phyloP scores from a whole-genome alignment of 148 eudicot species.

The Polygonum aviculare region DNA sequence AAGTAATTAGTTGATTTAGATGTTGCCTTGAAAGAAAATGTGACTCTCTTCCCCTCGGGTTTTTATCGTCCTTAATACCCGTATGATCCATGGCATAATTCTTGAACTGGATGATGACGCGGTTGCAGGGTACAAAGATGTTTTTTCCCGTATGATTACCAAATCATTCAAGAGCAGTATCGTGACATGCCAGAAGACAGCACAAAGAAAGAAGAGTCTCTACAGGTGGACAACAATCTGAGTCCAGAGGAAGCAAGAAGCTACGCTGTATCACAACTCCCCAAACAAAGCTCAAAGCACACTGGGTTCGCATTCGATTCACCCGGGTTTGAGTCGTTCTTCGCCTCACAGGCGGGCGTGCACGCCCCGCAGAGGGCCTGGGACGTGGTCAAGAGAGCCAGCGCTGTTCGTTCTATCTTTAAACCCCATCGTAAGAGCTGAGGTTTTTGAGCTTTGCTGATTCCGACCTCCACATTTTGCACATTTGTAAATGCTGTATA shows the following conservation, averaged over 20 bases:
- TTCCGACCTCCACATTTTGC: neutral
- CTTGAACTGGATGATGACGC: neutral
- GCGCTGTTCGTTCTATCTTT: constrained; percentile 34
- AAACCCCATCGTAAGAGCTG: constrained; percentile 25
- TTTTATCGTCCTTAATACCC: no score
- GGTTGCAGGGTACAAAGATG: constrained; percentile 76
- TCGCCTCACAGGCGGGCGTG: constrained; percentile 83
- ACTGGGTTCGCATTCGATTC: constrained; percentile 97
- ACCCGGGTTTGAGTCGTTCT: constrained; percentile 93
- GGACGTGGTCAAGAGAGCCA: constrained; percentile 91
- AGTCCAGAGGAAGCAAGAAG: constrained; percentile 62
- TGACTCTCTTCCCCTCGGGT: no score
- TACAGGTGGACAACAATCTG: constrained; percentile 46
- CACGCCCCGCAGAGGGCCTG: constrained; percentile 74
- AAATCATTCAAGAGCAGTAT: constrained; percentile 81
- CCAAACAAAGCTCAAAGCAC: constrained; percentile 67
- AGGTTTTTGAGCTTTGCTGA: neutral
- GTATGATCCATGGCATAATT: neutral
- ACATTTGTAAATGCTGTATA: neutral
- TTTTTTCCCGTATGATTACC: constrained; percentile 85
- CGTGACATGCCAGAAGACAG: constrained; percentile 49
- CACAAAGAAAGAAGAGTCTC: constrained; percentile 31
- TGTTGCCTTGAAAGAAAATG: no score
- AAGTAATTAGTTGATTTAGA: neutral
- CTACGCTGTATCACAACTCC: constrained; percentile 67